Base-by-base conservation (phyloP, 208 protist species). In the Herpetomonas samuelpessoai region DNA sequence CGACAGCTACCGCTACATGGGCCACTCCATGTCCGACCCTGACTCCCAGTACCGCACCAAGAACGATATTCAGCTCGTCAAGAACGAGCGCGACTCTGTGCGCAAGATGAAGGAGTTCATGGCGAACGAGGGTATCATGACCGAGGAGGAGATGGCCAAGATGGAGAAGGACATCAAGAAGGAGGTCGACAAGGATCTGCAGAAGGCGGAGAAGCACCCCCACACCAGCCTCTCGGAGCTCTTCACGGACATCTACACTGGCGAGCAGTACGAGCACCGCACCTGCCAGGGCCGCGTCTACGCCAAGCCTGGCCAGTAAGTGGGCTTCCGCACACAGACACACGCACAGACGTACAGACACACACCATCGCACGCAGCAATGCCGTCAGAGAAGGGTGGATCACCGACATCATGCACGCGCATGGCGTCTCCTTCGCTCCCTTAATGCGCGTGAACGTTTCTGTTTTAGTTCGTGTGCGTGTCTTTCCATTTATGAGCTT, bases 11-110 rank as follows among this genome's bases (percentile, higher is more conserved):
- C 91, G 96, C 54, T 98, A 98, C 81, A 89, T 97, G 74, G 97
- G 98, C 52, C 98, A 99, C 87, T 97, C 89, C 31, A 99, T 99
- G 98, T 98, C 94, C 31, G 98, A 99, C 81, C 98, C 98, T 39
- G 98, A 98, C 67, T 97, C 86, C 54, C 86, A 92, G 41, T 99
- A 99, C 87, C 94, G 97, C 75, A 93, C 83, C 38, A 95, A 97
- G 74, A 92, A 92, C 18, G 97, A 99, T 65, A 91, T 99, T 44
- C 78, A 97, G 61, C 57, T 88, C 39, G 91, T 98, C 38, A 92
- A 94, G 69, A 72, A 80, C 45, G 79, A 80, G 35, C 86, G 85
- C 57, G 97, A 98, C 68, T 93, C 88, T 52, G 95, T 98, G 62
- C 76, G 81, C 38, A 81, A 90, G 57, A 78, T 98, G 69, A 85